Evolutionary conservation across 2,329 filamentous ascomycete species (phyloP), one percentile per base, ranked within the genome.

Genomic region (Didymella arachidicola): DNA sequence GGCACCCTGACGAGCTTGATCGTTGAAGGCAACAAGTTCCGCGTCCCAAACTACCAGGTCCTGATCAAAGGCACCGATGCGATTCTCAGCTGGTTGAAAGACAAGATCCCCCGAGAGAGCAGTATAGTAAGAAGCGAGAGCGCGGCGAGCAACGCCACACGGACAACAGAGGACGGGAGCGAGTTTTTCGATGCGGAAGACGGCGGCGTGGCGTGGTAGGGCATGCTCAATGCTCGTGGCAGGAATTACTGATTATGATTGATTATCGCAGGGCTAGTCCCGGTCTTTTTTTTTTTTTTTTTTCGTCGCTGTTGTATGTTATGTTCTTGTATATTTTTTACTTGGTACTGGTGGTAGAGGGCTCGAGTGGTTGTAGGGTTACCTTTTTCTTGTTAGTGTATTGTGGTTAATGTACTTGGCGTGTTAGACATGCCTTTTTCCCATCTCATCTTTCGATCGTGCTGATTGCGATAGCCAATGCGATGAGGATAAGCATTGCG

Each of bases 61-160:
- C 79, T 98, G 46, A 90, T 94, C 60, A 90, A 92, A 62, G 94
- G 94, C 0, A 97, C 93, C 0, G 92, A 96, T 68, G 89, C 91
- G 2, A 89, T 92, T 0, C 79, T 97, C 65, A 83, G 87, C 48
- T 97, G 92, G 90, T 77, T 97, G 49, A 85, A 91, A 60, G 90
- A 92, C 27, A 85, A 89, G 54, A 89, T 96, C 34, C 88, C 91
- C 2, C 29, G 25, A 6, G 55, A 53, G 2, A 36, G 12, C 18
- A 29, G 18, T 1, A 38, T 32, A 18, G 25, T 4, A 4, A 18
- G 55, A 4, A 19, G 55, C 1, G 49, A 58, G 18, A 53, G 49
- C 10, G 38, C 10, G 32, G 45, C 55, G 1, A 53, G 49, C 11
- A 49, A 32, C 4, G 49, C 29, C 3, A 58, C 55, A 3, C 6